These are phyloP conservation scores for Wilcoxina mikolae DNA, from an alignment of 495 filamentous ascomycete genomes.

Conservation along the genomic window DNA sequence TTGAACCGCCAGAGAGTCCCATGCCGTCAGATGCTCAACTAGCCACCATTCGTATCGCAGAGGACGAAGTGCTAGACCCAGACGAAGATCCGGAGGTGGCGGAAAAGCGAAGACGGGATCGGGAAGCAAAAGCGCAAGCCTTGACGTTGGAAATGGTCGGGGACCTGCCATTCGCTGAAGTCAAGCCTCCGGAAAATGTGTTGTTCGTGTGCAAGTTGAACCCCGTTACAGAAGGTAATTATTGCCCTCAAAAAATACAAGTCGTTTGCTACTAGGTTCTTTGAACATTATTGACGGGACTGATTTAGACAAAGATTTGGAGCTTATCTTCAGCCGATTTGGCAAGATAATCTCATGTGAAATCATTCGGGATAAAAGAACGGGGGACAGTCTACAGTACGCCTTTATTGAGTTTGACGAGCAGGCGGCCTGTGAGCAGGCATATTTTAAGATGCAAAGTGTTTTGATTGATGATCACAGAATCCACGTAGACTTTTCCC, in stretches of 20 bases:
- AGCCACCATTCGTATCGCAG: constrained; percentile 79
- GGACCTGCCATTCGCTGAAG: constrained; percentile 92
- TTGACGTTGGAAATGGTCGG: constrained; percentile 96
- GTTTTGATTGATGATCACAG: constrained; percentile 94
- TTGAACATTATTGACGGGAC: constrained; percentile 4
- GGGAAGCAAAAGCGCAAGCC: constrained; percentile 87
- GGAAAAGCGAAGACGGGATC: constrained; percentile 68
- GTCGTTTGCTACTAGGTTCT: too few relatives aligned
- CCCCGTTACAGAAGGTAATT: constrained; percentile 68
- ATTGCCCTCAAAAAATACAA: constrained; percentile 1
- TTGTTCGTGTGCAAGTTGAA: constrained; percentile 98
- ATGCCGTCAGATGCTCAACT: constrained; percentile 68
- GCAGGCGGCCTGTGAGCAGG: constrained; percentile 81
- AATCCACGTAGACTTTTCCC: constrained; percentile 97
- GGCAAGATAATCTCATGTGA: constrained; percentile 91
- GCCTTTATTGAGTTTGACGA: constrained; percentile 95
- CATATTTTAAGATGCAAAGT: constrained; percentile 96
- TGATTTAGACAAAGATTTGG: constrained; percentile 66
- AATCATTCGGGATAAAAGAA: constrained; percentile 86
- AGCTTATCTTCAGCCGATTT: constrained; percentile 93
- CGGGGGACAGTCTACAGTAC: constrained; percentile 89
- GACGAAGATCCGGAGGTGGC: constrained; percentile 62
- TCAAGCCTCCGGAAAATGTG: constrained; percentile 93
- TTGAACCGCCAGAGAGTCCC: constrained; percentile 67
- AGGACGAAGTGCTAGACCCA: constrained; percentile 59